phyloP scores from a whole-genome alignment of 1,284 basidiomycete genomes.

The Heimioporus retisporus region DNA sequence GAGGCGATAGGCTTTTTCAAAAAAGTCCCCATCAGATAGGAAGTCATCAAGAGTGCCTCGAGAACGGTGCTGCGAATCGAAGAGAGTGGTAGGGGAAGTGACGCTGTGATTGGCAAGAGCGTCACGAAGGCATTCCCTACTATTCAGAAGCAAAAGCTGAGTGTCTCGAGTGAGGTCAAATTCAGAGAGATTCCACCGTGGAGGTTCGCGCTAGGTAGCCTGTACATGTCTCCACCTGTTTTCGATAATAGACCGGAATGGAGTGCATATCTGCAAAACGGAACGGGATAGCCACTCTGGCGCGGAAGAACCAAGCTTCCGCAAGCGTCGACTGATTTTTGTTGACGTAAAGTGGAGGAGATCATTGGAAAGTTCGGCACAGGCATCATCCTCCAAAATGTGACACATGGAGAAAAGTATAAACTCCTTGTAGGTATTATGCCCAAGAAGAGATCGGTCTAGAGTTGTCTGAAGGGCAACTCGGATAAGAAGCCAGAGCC shows the following conservation, averaged over 20 bases:
- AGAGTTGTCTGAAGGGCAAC: slow-evolving; percentile 55
- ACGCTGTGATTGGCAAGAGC: background rate
- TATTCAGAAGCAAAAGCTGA: slow-evolving; percentile 38
- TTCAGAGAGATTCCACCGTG: slow-evolving; percentile 31
- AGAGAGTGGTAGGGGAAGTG: background rate
- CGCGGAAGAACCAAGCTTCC: slow-evolving; percentile 42
- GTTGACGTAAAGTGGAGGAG: slow-evolving; percentile 15
- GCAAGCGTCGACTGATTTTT: slow-evolving; percentile 14
- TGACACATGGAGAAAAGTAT: slow-evolving; percentile 50
- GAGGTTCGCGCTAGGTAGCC: slow-evolving; percentile 22
- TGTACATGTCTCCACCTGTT: slow-evolving; percentile 22
- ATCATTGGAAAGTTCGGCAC: slow-evolving; percentile 39
- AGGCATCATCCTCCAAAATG: slow-evolving; percentile 36
- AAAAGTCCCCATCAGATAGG: slow-evolving; percentile 22
- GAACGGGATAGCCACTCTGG: slow-evolving; percentile 18
- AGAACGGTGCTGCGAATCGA: slow-evolving; percentile 14
- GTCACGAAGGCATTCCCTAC: slow-evolving; percentile 32
- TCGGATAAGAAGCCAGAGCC: slow-evolving; percentile 50
- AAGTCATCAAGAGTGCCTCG: slow-evolving; percentile 27
- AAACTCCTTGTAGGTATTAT: slow-evolving; percentile 57
- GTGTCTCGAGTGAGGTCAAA: slow-evolving; percentile 41
- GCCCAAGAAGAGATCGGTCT: slow-evolving; percentile 18
- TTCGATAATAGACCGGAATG: slow-evolving; percentile 13
- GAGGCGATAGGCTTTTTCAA: slow-evolving; percentile 9
- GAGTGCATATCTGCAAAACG: background rate